phyloP scores from a whole-genome alignment of 2,329 filamentous ascomycete species.

The Penicillium sp. region DNA sequence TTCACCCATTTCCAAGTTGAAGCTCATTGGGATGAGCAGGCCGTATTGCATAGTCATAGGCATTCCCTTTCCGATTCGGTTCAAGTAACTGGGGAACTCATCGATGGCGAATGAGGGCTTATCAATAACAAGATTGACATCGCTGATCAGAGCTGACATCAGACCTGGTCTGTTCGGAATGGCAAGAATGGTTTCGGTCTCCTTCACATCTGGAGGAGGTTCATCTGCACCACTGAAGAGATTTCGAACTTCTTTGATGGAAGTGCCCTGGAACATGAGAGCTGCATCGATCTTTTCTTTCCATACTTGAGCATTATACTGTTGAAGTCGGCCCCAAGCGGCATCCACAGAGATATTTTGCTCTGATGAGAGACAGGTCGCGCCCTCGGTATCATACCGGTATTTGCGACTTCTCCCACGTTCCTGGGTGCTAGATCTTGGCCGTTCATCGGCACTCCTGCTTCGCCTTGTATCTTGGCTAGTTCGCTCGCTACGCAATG shows the following conservation, averaged over 20 bases:
- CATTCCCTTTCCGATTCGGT: slow-evolving; percentile 95
- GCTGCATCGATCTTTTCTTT: slow-evolving; percentile 82
- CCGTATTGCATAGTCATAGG: slow-evolving; percentile 88
- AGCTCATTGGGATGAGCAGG: slow-evolving; percentile 82
- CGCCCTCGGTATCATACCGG: slow-evolving; percentile 77
- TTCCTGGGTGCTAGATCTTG: slow-evolving; percentile 32
- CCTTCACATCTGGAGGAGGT: slow-evolving; percentile 75
- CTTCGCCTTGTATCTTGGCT: slow-evolving; percentile 50
- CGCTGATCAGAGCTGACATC: slow-evolving; percentile 75
- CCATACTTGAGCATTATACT: slow-evolving; percentile 87
- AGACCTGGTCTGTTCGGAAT: slow-evolving; percentile 82
- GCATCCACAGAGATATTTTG: slow-evolving; percentile 73
- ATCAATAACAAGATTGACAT: slow-evolving; percentile 81
- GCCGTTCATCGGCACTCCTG: slow-evolving; percentile 56
- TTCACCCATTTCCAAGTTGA: slow-evolving; percentile 88
- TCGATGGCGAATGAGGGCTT: slow-evolving; percentile 87
- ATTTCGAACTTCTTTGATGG: slow-evolving; percentile 75
- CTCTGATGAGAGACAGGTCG: slow-evolving; percentile 68
- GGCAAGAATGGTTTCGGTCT: slow-evolving; percentile 80
- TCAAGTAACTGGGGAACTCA: slow-evolving; percentile 78
- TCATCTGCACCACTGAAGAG: slow-evolving; percentile 82
- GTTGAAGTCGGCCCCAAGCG: slow-evolving; percentile 71
- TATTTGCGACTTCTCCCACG: slow-evolving; percentile 43
- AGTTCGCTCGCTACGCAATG: slow-evolving; percentile 42
- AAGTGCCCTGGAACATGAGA: slow-evolving; percentile 65